phyloP scores from a whole-genome alignment of 2,329 filamentous ascomycete genomes.

The Acarospora socialis region DNA sequence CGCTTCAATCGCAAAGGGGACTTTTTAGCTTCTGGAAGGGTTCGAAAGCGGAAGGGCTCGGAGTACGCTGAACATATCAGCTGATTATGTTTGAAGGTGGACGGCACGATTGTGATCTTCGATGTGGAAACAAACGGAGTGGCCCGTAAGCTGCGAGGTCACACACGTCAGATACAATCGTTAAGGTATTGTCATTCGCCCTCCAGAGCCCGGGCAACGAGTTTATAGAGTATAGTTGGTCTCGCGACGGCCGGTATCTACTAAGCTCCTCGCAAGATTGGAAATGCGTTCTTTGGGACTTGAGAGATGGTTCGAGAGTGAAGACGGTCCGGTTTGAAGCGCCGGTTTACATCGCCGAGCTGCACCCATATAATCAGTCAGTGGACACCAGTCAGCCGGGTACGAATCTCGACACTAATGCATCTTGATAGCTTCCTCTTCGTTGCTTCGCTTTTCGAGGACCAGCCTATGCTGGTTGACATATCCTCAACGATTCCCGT shows the following conservation, averaged over 20 bases:
- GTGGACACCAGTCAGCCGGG: slow-evolving; percentile 17
- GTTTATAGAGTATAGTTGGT: slow-evolving; percentile 50
- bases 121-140: slow-evolving; percentile 96
- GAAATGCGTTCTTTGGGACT: slow-evolving; percentile 92
- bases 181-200: slow-evolving; percentile 38
- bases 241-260: slow-evolving; percentile 75
- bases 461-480: slow-evolving; percentile 79
- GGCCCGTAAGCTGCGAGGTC: slow-evolving; percentile 81
- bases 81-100: slow-evolving; percentile 35
- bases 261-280: slow-evolving; percentile 90
- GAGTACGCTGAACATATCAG: slow-evolving; percentile 8
- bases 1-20: slow-evolving; percentile 93
- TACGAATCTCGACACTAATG: background rate
- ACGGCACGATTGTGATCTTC: slow-evolving; percentile 91
- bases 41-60: slow-evolving; percentile 24
- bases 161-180: slow-evolving; percentile 86
- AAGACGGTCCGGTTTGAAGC: slow-evolving; percentile 84
- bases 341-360: slow-evolving; percentile 87
- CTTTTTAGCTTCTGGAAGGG: slow-evolving; percentile 82
- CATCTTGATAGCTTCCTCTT: slow-evolving; percentile 55
- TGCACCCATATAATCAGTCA: slow-evolving; percentile 82
- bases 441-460: slow-evolving; percentile 85
- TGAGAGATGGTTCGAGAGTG: slow-evolving; percentile 56
- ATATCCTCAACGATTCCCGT: slow-evolving; percentile 53
- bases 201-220: background rate